Percentiles rank a stretch among this genome's conserved stretches.
phyloP scores from a whole-genome alignment of 225 moss, liverwort and hornwort species.

The Takakia lepidozioides region DNA sequence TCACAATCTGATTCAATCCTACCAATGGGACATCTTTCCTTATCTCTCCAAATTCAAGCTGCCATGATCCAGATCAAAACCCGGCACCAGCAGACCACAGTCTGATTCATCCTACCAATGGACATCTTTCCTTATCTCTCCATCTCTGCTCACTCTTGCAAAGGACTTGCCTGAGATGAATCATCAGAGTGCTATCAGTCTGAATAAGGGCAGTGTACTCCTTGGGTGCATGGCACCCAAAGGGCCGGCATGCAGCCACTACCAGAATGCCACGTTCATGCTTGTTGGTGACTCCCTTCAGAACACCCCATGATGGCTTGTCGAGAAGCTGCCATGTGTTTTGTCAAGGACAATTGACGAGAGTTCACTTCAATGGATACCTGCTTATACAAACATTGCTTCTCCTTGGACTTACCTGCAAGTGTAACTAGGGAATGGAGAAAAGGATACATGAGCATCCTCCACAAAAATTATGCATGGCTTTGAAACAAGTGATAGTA shows the following conservation, averaged over 20 bases:
- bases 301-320: slow-evolving; percentile 37
- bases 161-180: slow-evolving; percentile 25
- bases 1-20: too few relatives aligned
- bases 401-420: too few relatives aligned
- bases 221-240: slow-evolving; percentile 35
- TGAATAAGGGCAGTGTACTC: slow-evolving; percentile 25
- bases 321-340: slow-evolving; percentile 31
- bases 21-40: too few relatives aligned
- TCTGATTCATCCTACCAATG: too few relatives aligned
- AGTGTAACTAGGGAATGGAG: too few relatives aligned
- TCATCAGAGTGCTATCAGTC: slow-evolving; percentile 17
- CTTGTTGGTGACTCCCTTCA: slow-evolving; percentile 20
- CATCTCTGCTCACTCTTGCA: too few relatives aligned
- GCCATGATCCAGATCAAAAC: too few relatives aligned
- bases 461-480: slow-evolving; percentile 39
- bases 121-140: too few relatives aligned
- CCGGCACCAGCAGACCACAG: too few relatives aligned
- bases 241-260: slow-evolving; percentile 34
- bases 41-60: too few relatives aligned
- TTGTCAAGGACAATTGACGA: slow-evolving; percentile 11
- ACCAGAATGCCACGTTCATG: slow-evolving; percentile 23
- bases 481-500: slow-evolving; percentile 28
- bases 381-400: neutral
- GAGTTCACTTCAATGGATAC: neutral
- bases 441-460: slow-evolving; percentile 46